Base-by-base conservation (phyloP, 306 rosid genomes). In the Malus fusca region DNA sequence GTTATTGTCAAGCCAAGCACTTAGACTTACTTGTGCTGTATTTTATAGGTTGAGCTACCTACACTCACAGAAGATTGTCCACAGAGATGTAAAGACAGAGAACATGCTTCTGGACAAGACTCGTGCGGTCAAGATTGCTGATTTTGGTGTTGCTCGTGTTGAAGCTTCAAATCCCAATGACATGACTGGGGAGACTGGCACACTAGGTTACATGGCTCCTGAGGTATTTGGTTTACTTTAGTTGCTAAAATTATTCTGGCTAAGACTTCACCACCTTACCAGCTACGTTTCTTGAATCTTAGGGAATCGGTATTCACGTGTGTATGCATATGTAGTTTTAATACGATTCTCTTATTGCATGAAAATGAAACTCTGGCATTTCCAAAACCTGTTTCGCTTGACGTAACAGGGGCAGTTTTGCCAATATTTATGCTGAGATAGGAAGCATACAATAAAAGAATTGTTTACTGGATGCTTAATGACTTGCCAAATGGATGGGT, bases 161-260 rank as follows among this genome's bases (percentile, higher is more conserved):
- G 98, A 95, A 86, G 98, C 98, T 37, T 95, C 98, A 78, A 95
- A 95, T 89, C 98, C 97, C 72, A 95, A 95, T 44, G 98, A 95
- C 83, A 95, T 95, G 98, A 95, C 98, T 19, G 98, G 98, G 83
- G 98, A 95, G 92, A 95, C 98, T 44, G 98, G 98, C 31, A 95
- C 98, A 15, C 97, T 95, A 58, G 98, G 98, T 83, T 95, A 95
- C 87, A 95, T 95, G 98, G 98, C 98, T 81, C 98, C 98, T 3
- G 98, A 95, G 98, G 98, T 93, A 76, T 64, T 75, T 78, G 9
- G 46, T 80, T n/a, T 37, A 60, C 17, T 61, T 31, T 11, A 14
- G 19, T 69, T 26, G 28, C 55, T 22, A 46, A n/a, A 12, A 48
- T 26, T 62, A 44, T 63, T 52, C n/a, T 46, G 35, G 35, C 30